phyloP scores from a whole-genome alignment of 2,329 filamentous ascomycete species.

The Alternaria brassicicola region DNA sequence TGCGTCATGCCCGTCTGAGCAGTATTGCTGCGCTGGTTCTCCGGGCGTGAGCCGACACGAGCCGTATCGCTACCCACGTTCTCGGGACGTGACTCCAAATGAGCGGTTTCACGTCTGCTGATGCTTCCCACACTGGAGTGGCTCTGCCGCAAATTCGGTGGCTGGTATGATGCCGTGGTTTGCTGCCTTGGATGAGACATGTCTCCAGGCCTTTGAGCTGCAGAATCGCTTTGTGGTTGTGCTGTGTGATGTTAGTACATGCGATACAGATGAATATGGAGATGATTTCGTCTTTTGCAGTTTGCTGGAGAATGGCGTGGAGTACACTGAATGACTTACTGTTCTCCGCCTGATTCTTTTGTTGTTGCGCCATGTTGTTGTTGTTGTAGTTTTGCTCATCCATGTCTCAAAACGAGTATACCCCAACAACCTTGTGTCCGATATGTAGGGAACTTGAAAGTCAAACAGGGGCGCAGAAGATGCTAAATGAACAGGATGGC shows the following conservation, averaged over 20 bases:
- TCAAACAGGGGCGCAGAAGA: neutral
- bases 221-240: neutral
- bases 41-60: constrained; percentile 10
- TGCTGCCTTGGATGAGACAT: constrained; percentile 11
- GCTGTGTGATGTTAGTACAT: neutral
- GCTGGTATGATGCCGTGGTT: constrained; percentile 12
- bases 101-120: constrained; percentile 21
- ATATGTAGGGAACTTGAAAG: neutral
- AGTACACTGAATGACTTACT: constrained; percentile 2
- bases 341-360: constrained; percentile 2
- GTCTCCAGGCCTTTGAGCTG: constrained; percentile 4
- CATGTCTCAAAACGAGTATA: neutral
- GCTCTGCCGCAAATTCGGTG: constrained; percentile 16
- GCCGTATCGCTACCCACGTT: constrained; percentile 11
- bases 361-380: constrained; percentile 16
- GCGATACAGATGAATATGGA: neutral
- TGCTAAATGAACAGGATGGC: neutral
- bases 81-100: constrained; percentile 9
- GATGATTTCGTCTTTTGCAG: neutral
- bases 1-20: constrained; percentile 14
- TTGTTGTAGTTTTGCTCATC: neutral
- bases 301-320: too few relatives aligned
- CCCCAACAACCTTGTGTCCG: neutral
- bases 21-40: constrained; percentile 13
- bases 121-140: constrained; percentile 23